Evolutionary conservation across 1,139 yeast species (phyloP).

Genomic region (Pichia inconspicua): DNA sequence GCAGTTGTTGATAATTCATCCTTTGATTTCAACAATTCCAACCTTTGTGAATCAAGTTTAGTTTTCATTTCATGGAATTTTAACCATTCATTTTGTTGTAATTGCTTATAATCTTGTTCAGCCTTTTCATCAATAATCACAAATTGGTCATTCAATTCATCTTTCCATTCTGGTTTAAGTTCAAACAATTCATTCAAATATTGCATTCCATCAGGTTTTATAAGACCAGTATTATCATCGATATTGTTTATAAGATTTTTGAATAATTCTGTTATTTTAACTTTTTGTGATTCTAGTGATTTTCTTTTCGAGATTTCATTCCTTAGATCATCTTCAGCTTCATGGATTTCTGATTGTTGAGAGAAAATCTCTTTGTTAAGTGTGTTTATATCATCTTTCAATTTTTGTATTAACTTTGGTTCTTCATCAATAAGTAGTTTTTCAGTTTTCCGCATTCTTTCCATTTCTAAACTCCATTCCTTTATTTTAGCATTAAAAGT

Average conservation of each 20-base stretch:
- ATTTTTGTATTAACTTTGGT: conserved; percentile 20
- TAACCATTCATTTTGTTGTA: conserved; percentile 21
- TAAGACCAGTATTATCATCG: conserved; percentile 29
- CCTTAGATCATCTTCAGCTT: conserved; percentile 35
- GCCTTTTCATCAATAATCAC: conserved; percentile 25
- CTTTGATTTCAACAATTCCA: neutral
- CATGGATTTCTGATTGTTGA: conserved; percentile 24
- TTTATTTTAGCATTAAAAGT: conserved; percentile 28
- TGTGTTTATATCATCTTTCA: conserved; percentile 22
- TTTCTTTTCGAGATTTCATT: conserved; percentile 26
- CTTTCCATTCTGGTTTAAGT: conserved; percentile 26
- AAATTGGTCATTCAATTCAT: conserved; percentile 25
- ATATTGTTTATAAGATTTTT: conserved; percentile 24
- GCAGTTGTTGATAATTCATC: conserved; percentile 10
- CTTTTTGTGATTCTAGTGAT: conserved; percentile 25
- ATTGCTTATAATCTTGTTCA: conserved; percentile 31
- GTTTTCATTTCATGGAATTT: conserved; percentile 17
- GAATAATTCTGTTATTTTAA: conserved; percentile 25
- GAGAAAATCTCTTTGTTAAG: conserved; percentile 26
- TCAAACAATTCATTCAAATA: conserved; percentile 22
- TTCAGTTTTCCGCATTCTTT: conserved; percentile 22
- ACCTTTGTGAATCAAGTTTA: conserved; percentile 16
- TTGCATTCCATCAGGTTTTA: conserved; percentile 27
- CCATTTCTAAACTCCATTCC: conserved; percentile 26
- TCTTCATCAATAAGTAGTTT: conserved; percentile 16